A percentile compares a stretch with the other conserved stretches of the same genome.
These are phyloP conservation scores for Leptographium wingfieldii DNA, from an alignment of 2,329 filamentous ascomycete genomes.

Conservation along the genomic window DNA sequence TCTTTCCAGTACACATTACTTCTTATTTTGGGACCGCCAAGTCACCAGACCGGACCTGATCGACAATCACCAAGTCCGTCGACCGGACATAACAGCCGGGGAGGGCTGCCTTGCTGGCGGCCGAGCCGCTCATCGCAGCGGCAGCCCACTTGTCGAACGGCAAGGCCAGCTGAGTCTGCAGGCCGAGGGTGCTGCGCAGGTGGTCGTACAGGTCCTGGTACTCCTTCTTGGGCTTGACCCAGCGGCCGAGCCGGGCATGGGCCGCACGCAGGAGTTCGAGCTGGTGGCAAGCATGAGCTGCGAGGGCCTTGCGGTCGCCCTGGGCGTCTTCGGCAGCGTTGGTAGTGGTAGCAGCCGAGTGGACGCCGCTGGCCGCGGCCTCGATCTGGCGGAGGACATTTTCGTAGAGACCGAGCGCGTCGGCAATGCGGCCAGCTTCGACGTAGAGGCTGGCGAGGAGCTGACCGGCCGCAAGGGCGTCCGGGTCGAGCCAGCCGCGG, in stretches of 20 bases:
- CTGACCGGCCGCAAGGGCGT: slow-evolving; percentile 17
- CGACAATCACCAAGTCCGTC: neutral
- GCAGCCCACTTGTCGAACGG: slow-evolving; percentile 13
- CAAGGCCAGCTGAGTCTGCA: slow-evolving; percentile 6
- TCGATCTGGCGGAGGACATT: slow-evolving; percentile 18
- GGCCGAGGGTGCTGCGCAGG: slow-evolving; percentile 8
- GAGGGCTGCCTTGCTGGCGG: neutral
- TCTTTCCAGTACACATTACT: too few species aligned
- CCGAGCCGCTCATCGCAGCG: neutral
- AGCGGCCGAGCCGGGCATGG: slow-evolving; percentile 11
- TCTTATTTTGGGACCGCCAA: too few species aligned
- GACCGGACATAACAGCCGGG: neutral
- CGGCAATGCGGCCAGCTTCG: slow-evolving; percentile 15
- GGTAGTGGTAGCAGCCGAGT: neutral
- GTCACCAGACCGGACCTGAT: too few species aligned
- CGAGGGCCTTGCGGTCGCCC: slow-evolving; percentile 9
- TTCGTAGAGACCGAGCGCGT: slow-evolving; percentile 19
- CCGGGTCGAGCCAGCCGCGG: slow-evolving; percentile 18
- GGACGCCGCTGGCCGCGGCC: neutral
- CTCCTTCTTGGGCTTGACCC: slow-evolving; percentile 15
- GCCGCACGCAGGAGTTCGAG: slow-evolving; percentile 13
- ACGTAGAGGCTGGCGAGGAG: slow-evolving; percentile 19
- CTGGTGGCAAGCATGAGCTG: slow-evolving; percentile 11
- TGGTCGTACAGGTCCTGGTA: slow-evolving; percentile 13
- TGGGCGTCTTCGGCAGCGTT: slow-evolving; percentile 3